Evolutionary conservation across 2,329 filamentous ascomycete genomes (phyloP), one percentile per base, ranked within the genome.

Genomic region (Gnomoniopsis smithogilvyi): DNA sequence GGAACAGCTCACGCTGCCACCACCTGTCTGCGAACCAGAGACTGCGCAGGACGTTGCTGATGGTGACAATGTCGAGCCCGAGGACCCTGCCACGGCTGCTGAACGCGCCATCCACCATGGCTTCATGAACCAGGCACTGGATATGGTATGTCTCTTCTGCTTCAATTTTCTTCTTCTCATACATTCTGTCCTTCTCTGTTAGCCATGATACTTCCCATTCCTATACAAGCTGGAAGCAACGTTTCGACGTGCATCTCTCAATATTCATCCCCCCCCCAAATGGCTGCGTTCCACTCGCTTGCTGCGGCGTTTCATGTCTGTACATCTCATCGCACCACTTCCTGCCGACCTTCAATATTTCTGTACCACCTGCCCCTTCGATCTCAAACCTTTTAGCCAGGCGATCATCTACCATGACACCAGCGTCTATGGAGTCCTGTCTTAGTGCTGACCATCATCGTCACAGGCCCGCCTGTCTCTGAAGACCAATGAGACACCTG

Each of bases 401-500:
- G 41, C 3, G 15, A 38, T 51, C 2, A 24, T 24, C 8, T 19
- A 17, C 34, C 7, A 12, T 4, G 12, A 2, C 15, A 7, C 1
- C 12, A 19, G 17, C 24, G 43, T 10, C 21, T 17, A n/a, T 14
- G 30, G 52, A 45, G 36, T 52, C 17, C 10, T 36, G 10, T 58
- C 24, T 8, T 21, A 14, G 7, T 26, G 15, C 47, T 46, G 15
- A 62, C 19, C 34, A 56, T 33, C 41, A 56, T 50, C 54, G 22
- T 14, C 43, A 43, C 58, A 96, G 91, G 95, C 92, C 60, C 88
- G 94, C 68, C 84, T 92, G 64, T 95, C 96, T 22, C 84, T 99
- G 51, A 78, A 79, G 66, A 90, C 85, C 62, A 93, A 96, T 67
- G 95, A 99, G 77, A 98, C 96, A 1, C 95, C 95, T 1, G 95